A percentile compares a stretch with the other conserved stretches of the same genome.
Conservation (phyloP, 768 basidiomycete species). For the Kwoniella heveanensis region DNA sequence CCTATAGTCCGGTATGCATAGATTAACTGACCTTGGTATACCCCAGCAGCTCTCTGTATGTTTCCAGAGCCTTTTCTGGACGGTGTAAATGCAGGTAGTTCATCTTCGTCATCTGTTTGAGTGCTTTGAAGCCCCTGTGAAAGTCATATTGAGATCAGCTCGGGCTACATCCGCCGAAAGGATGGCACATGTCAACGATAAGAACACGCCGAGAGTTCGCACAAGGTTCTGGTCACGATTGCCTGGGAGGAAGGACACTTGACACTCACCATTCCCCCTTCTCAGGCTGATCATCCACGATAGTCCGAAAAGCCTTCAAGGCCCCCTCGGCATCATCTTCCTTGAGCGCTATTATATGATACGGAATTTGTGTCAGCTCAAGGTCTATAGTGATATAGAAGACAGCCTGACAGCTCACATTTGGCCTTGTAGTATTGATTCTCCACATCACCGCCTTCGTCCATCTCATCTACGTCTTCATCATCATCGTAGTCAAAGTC, state of each 20-base stretch:
- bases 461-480: constrained; percentile 63
- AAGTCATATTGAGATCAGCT: not conserved
- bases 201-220: too few relatives aligned
- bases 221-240: too few relatives aligned
- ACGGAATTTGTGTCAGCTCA: too few relatives aligned
- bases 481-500: constrained; percentile 94
- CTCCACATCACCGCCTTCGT: constrained; percentile 84
- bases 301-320: constrained; percentile 80
- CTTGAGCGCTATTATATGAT: constrained; percentile 71
- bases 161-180: too few relatives aligned
- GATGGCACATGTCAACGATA: too few relatives aligned
- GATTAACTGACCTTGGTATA: constrained; percentile 77
- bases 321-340: constrained; percentile 92
- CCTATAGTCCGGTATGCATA: not conserved
- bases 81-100: constrained; percentile 77
- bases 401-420: constrained; percentile 66
- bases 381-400: too few relatives aligned
- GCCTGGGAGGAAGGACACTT: not conserved
- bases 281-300: constrained; percentile 84
- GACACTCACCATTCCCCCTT: constrained; percentile 85
- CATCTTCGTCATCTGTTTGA: constrained; percentile 95
- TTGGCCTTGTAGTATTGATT: constrained; percentile 99
- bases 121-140: constrained; percentile 92
- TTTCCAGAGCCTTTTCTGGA: constrained; percentile 79
- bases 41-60: constrained; percentile 80